Base-by-base conservation (phyloP, 2,329 filamentous ascomycete genomes). In the Sporothrix euskadiensis region DNA sequence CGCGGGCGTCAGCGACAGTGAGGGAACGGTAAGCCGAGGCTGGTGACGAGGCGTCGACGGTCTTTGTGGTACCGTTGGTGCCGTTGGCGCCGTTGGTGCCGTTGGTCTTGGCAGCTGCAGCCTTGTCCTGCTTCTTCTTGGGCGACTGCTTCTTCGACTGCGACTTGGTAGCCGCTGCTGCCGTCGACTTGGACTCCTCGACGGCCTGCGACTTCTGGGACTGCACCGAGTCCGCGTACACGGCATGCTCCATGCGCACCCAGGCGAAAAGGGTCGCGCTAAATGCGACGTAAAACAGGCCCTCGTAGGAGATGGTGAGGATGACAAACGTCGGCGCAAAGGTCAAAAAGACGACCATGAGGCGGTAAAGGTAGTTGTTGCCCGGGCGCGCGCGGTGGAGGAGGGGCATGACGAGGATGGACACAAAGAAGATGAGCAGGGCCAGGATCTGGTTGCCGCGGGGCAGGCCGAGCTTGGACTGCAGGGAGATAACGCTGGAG, bases 221-320 rank as follows among this genome's bases (percentile, higher is more conserved):
- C 73, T 32, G 74, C 66, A 77, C 78, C 39, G 80, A 82, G 78
- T 81, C 85, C 22, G 82, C 80, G 79, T 91, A 90, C 68, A 95
- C 88, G 72, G 89, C 89, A 80, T 97, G 92, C 81, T 99, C 96
- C 1, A 99, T 86, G n/a, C 91, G 90, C 47, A 98, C 93, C 96
- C 96, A 99, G 72, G 91, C 90, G 70, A 97, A 86, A 5, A 99
- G 84, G 30, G 91, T 92, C 71, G 92, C 84, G 79, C 91, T 94
- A 82, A 98, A 99, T 12, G 91, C 90, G 74, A 98, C 89, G 82
- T 98, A 99, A 81, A 99, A 99, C 1, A 99, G 86, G 0, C 95
- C 95, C 82, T 99, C 96, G 83, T 97, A 99, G 0, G 95, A 98
- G 78, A 98, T 98, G 8, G 94, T 97, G 69, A 99, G 88, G 78